Evolutionary conservation across 176 grass and related monocot species (phyloP), one percentile per base, ranked within the genome.

Genomic region (Ananas comosus): DNA sequence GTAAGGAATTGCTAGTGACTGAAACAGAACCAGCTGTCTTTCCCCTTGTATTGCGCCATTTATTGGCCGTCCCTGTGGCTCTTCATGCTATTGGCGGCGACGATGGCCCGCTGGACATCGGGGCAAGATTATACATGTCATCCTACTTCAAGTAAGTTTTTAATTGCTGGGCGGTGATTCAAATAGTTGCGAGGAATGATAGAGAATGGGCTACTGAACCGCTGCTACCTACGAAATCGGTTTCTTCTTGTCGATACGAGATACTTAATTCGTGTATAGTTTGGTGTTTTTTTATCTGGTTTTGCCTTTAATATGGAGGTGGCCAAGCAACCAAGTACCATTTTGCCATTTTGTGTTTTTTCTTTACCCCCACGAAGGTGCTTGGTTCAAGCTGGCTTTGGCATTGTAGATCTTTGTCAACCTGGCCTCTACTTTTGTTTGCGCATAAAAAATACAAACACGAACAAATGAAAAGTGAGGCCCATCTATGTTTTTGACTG

Each of bases 11-110:
- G 74, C 68, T 66, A 74, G 67, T 10, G 67, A 51, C 52, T 54
- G 53, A 82, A 79, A 50, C 48, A 28, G 63, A 28, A 13, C 89
- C 94, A 61, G 64, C 80, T 5, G 79, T 67, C 73, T 88, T 92
- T 67, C 94, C 94, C 50, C 74, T 92, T 65, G 89, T 92, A 66
- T 75, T 97, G 56, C 71, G 51, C 1, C 81, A 87, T 74, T 74
- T 97, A 22, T 90, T 84, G n/a, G 66, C 83, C 19, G 71, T 97
- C 19, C 89, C 90, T 3, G 89, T 97, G 69, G 86, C 91, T 67
- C 72, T 97, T 70, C 81, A 90, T 84, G 89, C 89, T 50, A 68
- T 78, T 66, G 89, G 94, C 49, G 94, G 94, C 4, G 74, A 90
- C 67, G 75, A 86, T 73, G 77, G 80, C 57, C 86, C 82, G 2